phyloP scores from a whole-genome alignment of 177 flowering plant genomes.

The Telopea speciosissima region DNA sequence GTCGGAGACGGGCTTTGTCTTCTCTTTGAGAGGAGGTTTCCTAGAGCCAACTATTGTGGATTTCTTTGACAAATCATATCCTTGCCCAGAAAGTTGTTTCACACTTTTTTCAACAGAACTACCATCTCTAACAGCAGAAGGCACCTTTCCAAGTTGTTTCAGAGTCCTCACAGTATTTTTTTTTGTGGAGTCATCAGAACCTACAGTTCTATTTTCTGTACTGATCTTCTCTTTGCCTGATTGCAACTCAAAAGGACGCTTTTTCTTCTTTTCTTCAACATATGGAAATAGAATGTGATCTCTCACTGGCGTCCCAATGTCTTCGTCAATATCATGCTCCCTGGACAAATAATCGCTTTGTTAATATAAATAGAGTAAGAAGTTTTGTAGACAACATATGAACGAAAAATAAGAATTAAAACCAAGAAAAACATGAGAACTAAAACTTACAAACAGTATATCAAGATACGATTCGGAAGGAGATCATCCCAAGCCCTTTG shows the following conservation, averaged over 20 bases:
- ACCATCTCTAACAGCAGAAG: conserved; percentile 13
- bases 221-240: conserved; percentile 16
- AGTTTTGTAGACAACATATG: background rate
- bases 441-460: conserved; percentile 72
- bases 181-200: conserved; percentile 20
- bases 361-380: background rate
- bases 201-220: conserved; percentile 25
- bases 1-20: conserved; percentile 15
- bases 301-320: conserved; percentile 55
- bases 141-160: conserved; percentile 13
- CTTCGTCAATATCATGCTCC: conserved; percentile 56
- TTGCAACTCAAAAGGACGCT: conserved; percentile 13
- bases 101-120: conserved; percentile 11
- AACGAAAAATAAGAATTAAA: background rate
- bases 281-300: conserved; percentile 62
- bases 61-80: conserved; percentile 15
- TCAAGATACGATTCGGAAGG: conserved; percentile 53
- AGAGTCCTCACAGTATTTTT: conserved; percentile 17
- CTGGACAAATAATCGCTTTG: conserved; percentile 26
- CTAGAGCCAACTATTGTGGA: conserved; percentile 15
- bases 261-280: conserved; percentile 23
- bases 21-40: conserved; percentile 10
- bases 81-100: conserved; percentile 5
- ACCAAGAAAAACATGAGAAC: background rate
- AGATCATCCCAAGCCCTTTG: conserved; percentile 73